These are phyloP conservation scores for Plenodomus tracheiphilus DNA, from an alignment of 2,329 filamentous ascomycete genomes.

Conservation along the genomic window DNA sequence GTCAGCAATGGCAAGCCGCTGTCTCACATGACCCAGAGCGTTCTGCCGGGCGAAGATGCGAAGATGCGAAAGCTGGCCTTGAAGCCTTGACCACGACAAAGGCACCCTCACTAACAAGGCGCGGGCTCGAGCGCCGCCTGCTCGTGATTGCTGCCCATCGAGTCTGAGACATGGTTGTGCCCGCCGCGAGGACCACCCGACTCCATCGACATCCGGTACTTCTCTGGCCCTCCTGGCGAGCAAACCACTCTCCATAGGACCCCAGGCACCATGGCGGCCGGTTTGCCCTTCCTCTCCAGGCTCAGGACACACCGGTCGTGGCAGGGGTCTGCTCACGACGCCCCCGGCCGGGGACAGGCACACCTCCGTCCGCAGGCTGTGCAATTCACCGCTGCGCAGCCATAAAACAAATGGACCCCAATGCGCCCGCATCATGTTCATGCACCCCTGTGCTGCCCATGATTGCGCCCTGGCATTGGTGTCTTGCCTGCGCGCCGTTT, in stretches of 20 bases:
- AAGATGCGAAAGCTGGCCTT: neutral
- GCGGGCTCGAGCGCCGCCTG: conserved; percentile 17
- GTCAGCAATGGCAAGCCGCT: conserved; percentile 7
- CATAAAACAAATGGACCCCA: conserved; percentile 22
- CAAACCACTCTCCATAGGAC: conserved; percentile 8
- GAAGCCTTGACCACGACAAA: too few species aligned
- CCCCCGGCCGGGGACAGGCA: conserved; percentile 5
- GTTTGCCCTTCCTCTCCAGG: too few species aligned
- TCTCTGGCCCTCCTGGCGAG: neutral
- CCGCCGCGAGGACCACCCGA: conserved; percentile 6
- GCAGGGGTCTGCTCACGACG: conserved; percentile 27
- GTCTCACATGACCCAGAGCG: neutral
- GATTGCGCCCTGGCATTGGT: conserved; percentile 28
- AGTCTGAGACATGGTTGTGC: conserved; percentile 22
- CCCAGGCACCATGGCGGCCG: too few species aligned
- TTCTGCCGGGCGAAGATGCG: neutral
- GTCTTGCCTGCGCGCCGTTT: conserved; percentile 16
- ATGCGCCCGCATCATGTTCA: conserved; percentile 25
- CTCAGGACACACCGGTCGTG: conserved; percentile 29
- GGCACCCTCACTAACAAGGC: neutral
- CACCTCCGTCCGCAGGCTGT: conserved; percentile 32
- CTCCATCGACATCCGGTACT: neutral
- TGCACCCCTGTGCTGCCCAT: conserved; percentile 24
- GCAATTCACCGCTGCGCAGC: conserved; percentile 34
- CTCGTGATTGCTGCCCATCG: conserved; percentile 31